Base-by-base conservation (phyloP, 768 basidiomycete species). In the Boletales sp. region DNA sequence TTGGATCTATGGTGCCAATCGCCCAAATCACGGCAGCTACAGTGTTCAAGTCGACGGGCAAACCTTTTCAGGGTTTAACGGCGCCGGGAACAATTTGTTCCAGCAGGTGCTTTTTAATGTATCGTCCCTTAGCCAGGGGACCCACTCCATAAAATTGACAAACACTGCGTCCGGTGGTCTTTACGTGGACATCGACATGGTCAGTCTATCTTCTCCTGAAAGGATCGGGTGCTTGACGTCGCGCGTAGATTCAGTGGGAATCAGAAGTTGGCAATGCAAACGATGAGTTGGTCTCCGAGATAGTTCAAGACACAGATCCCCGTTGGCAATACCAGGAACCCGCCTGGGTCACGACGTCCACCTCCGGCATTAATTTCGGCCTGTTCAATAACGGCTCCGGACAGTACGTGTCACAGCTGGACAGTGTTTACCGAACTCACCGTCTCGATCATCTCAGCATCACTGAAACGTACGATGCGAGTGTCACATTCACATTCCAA, bases 141-240 rank as follows among this genome's bases (percentile, higher is more conserved):
- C 36, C 29, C 80, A 81, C 51, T 61, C 61, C 0, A 63, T 80
- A 7, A 54, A 43, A 11, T 5, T 69, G 41, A 65, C 54, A 43
- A 67, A 67, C 36, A 71, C 63, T 5, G 66, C 75, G 24, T 58
- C 63, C 3, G 72, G 72, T 45, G 40, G 54, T 29, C 45, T 43
- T 17, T 68, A 61, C 40, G 56, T 81, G 40, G 80, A 78, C 54
- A 61, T 82, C 24, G 80, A 82, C 48, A 78, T 73, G 52, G 79
- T 59, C 32, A 47, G 44, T 45, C 11, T n/a, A n/a, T 3, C 44
- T n/a, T 32, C 37, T 9, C 24, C 7, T 24, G 17, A 4, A 15
- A 2, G 8, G 2, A 11, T 36, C 14, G 13, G 18, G 32, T 6
- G 3, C 32, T 44, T 30, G 32, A 48, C 17, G 8, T n/a, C n/a